These are phyloP conservation scores for Irpex sp. DNA, from an alignment of 1,284 basidiomycete species.

Conservation along the genomic window DNA sequence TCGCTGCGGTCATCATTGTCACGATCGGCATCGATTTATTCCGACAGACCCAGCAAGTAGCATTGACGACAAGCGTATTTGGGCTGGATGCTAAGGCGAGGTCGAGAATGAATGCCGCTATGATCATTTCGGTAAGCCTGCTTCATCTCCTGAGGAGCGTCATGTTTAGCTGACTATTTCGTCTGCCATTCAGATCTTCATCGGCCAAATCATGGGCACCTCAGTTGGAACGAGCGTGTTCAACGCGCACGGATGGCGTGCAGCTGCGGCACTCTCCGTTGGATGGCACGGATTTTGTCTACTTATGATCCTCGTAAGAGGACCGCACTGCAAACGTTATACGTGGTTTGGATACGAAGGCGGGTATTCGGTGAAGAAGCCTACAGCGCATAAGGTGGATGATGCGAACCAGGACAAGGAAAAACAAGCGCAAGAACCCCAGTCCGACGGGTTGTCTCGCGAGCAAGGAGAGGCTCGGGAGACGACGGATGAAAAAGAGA, in stretches of 20 bases:
- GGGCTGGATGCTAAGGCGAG: slow-evolving; percentile 34
- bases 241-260: slow-evolving; percentile 48
- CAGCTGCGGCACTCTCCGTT: slow-evolving; percentile 43
- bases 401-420: background rate
- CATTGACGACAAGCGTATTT: slow-evolving; percentile 38
- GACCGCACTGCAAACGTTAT: slow-evolving; percentile 30
- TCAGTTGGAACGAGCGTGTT: slow-evolving; percentile 49
- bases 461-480: too few species aligned
- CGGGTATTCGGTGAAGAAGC: slow-evolving; percentile 27
- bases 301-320: slow-evolving; percentile 26
- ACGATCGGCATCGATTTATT: slow-evolving; percentile 45
- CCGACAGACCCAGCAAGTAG: slow-evolving; percentile 42
- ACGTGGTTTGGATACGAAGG: slow-evolving; percentile 38
- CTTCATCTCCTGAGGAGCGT: background rate
- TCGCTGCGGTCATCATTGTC: slow-evolving; percentile 42
- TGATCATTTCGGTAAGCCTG: slow-evolving; percentile 38
- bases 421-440: background rate
- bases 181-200: slow-evolving; percentile 25
- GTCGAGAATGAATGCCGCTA: slow-evolving; percentile 48
- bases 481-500: too few species aligned
- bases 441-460: background rate
- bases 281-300: slow-evolving; percentile 42
- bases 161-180: background rate
- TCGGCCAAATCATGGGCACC: slow-evolving; percentile 49
- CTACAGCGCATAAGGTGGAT: background rate